Percentiles rank a stretch among this genome's conserved stretches.
Evolutionary conservation across 768 basidiomycete species (phyloP).

Genomic region (Chalciporus sphaerocephalus): DNA sequence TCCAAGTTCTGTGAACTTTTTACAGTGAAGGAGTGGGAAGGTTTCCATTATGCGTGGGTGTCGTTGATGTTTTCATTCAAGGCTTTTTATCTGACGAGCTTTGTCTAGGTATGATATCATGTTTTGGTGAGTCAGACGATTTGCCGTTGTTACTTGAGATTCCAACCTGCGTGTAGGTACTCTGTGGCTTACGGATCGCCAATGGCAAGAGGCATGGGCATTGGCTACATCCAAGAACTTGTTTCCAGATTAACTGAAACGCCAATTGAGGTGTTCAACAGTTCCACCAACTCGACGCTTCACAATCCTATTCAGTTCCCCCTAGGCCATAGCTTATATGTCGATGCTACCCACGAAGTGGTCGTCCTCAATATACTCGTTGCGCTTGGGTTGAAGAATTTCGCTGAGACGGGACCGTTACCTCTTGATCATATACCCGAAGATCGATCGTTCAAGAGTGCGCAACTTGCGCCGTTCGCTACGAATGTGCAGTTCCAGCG

Average conservation of each 20-base stretch:
- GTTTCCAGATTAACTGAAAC: constrained; percentile 76
- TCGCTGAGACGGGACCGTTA: constrained; percentile 64
- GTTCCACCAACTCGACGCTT: constrained; percentile 77
- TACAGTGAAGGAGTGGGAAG: constrained; percentile 84
- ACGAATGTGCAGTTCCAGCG: constrained; percentile 84
- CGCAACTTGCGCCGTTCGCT: constrained; percentile 76
- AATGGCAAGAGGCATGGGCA: constrained; percentile 62
- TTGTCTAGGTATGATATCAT: neutral
- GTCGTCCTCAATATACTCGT: constrained; percentile 77
- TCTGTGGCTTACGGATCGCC: constrained; percentile 74
- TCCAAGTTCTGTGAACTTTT: constrained; percentile 86
- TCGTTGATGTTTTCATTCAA: neutral
- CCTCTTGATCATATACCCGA: constrained; percentile 62
- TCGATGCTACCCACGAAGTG: constrained; percentile 84
- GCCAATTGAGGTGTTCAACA: constrained; percentile 61
- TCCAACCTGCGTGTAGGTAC: constrained; percentile 37
- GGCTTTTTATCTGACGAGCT: neutral
- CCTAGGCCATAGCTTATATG: constrained; percentile 65
- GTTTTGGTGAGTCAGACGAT: constrained; percentile 2
- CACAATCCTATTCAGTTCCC: constrained; percentile 66
- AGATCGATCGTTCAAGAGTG: constrained; percentile 59
- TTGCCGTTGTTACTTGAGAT: constrained; percentile 1
- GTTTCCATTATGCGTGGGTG: constrained; percentile 75
- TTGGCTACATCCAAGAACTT: constrained; percentile 76
- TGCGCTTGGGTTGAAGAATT: constrained; percentile 69